Conservation (phyloP, 371 early-diverging fungal species). For the Mucor racemosus region DNA sequence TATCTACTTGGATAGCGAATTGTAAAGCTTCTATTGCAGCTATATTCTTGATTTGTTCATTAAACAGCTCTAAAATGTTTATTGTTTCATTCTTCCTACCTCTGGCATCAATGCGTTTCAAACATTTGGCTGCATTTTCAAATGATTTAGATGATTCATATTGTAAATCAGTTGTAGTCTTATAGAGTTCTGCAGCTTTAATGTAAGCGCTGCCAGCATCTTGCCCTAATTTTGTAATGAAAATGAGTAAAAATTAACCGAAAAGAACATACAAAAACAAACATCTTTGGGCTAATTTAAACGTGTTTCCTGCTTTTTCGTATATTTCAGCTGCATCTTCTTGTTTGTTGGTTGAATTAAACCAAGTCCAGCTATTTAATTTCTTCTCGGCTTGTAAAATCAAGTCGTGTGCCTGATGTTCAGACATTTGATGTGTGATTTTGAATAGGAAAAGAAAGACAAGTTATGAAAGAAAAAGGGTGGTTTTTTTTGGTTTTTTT, state of each 20-base stretch:
- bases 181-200: conserved; percentile 74
- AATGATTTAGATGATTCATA: conserved; percentile 85
- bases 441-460: background rate
- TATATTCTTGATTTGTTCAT: conserved; percentile 20
- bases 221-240: conserved; percentile 64
- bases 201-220: conserved; percentile 92
- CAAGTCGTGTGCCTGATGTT: conserved; percentile 73
- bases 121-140: conserved; percentile 86
- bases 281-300: conserved; percentile 90
- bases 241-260: background rate
- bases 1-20: conserved; percentile 79
- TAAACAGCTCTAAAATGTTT: too few relatives aligned
- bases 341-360: conserved; percentile 74
- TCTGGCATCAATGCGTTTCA: conserved; percentile 81
- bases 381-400: conserved; percentile 78
- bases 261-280: background rate
- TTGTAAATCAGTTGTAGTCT: conserved; percentile 68
- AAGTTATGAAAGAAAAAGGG: conserved; percentile 6
- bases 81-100: conserved; percentile 45
- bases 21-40: conserved; percentile 78
- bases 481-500: background rate
- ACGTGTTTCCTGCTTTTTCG: conserved; percentile 86
- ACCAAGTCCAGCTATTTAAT: conserved; percentile 78
- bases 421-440: conserved; percentile 57
- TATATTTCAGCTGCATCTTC: conserved; percentile 95